A percentile compares a stretch with the other conserved stretches of the same genome.
These are phyloP conservation scores for Ascodesmis nigricans DNA, from an alignment of 495 filamentous ascomycete species.

Conservation along the genomic window DNA sequence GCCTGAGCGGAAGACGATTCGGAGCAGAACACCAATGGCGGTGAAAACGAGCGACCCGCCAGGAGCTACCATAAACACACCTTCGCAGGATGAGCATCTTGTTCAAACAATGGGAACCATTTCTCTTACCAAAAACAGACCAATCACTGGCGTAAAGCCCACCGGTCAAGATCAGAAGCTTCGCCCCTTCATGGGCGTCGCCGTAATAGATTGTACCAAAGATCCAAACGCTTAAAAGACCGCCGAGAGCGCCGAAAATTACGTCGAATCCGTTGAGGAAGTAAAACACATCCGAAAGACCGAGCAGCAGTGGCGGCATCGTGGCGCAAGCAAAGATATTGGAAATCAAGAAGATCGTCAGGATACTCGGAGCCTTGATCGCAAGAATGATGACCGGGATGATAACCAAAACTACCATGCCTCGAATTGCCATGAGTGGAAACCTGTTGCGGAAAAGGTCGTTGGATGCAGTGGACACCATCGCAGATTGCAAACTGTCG, in stretches of 20 bases:
- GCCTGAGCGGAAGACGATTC: too few species aligned
- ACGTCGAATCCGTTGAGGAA: conserved; percentile 59
- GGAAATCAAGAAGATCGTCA: conserved; percentile 57
- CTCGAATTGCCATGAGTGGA: conserved; percentile 44
- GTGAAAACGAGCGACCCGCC: conserved; percentile 50
- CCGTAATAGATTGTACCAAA: conserved; percentile 51
- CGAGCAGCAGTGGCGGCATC: conserved; percentile 46
- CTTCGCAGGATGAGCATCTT: conserved; percentile 11
- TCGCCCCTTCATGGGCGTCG: conserved; percentile 36
- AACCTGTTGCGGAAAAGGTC: conserved; percentile 59
- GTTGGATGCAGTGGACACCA: conserved; percentile 53
- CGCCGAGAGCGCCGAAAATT: conserved; percentile 45
- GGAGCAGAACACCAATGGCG: too few species aligned
- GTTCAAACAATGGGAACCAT: too few species aligned
- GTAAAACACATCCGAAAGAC: conserved; percentile 32
- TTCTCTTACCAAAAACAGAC: conserved; percentile 42
- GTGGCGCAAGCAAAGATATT: conserved; percentile 48
- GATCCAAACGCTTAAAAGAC: conserved; percentile 50
- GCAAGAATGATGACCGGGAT: conserved; percentile 48
- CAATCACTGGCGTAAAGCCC: conserved; percentile 51
- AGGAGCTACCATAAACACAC: conserved; percentile 51
- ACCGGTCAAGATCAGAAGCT: conserved; percentile 44
- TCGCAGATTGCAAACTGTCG: conserved; percentile 51
- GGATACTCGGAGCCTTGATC: conserved; percentile 43
- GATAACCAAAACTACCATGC: conserved; percentile 40